Evolutionary conservation across 139 green algal species (phyloP).

Genomic region (Cymbomonas tetramitiformis): DNA sequence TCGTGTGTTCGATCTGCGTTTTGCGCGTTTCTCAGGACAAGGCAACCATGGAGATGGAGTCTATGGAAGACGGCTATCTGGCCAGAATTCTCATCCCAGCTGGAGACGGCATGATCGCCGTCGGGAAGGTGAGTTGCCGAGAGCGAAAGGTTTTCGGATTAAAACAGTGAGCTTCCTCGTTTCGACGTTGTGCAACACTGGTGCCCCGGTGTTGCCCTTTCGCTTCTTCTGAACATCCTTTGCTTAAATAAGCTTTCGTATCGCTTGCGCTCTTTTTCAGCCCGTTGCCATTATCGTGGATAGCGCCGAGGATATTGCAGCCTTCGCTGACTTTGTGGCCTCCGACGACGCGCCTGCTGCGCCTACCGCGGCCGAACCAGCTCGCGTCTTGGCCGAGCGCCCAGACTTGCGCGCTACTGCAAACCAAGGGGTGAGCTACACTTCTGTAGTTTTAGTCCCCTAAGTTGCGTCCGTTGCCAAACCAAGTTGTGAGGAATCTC

Average conservation of each 20-base stretch:
- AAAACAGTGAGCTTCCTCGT: too few relatives aligned
- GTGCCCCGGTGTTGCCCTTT: too few relatives aligned
- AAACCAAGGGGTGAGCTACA: background rate
- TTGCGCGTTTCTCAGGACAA: too few relatives aligned
- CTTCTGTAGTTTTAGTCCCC: too few relatives aligned
- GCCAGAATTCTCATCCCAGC: constrained; percentile 61
- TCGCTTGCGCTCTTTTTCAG: too few relatives aligned
- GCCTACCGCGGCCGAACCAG: background rate
- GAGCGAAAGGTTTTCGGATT: too few relatives aligned
- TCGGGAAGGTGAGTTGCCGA: constrained; percentile 36
- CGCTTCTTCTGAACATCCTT: too few relatives aligned
- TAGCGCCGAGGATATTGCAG: background rate
- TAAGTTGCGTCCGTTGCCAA: too few relatives aligned
- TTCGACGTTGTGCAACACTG: too few relatives aligned
- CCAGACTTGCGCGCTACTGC: constrained; percentile 5
- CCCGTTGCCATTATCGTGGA: constrained; percentile 8
- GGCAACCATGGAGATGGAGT: constrained; percentile 81
- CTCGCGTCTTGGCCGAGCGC: constrained; percentile 5
- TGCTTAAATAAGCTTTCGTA: too few relatives aligned
- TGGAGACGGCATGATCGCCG: constrained; percentile 24
- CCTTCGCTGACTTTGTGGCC: constrained; percentile 9
- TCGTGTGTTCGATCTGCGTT: too few relatives aligned
- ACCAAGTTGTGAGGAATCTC: too few relatives aligned
- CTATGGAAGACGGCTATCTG: constrained; percentile 70
- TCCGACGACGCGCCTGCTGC: background rate